Evolutionary conservation across 805 yeast species (phyloP).

Genomic region (Spathaspora girioi): DNA sequence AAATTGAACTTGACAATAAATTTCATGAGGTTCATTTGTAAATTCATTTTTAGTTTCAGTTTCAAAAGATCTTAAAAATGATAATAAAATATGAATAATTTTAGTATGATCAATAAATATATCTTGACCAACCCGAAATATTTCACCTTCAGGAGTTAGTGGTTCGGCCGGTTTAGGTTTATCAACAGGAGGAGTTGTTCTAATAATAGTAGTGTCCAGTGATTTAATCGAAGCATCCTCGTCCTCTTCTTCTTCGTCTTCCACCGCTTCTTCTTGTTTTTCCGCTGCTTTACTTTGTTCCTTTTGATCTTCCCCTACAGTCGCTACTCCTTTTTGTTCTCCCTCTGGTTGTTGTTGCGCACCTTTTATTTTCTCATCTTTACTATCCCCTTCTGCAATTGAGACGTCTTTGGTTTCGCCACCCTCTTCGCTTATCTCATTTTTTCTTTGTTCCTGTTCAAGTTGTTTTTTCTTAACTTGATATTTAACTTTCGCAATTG

Average conservation of each 20-base stretch:
- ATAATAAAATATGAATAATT: conserved; percentile 76
- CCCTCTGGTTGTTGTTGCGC: not conserved
- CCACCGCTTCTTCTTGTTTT: conserved; percentile 2
- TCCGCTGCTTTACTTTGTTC: conserved; percentile 1
- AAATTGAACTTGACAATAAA: conserved; percentile 59
- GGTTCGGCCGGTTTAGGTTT: conserved; percentile 44
- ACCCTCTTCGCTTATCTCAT: conserved; percentile 6
- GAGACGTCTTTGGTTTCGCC: conserved; percentile 12
- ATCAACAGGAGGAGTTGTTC: not conserved
- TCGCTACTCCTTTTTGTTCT: not conserved
- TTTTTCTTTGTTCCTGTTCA: conserved; percentile 10
- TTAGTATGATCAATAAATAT: conserved; percentile 75
- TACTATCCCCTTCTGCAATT: conserved; percentile 1
- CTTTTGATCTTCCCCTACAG: not conserved
- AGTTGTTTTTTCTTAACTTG: conserved; percentile 35
- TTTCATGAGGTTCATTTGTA: conserved; percentile 34
- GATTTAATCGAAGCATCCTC: conserved; percentile 25
- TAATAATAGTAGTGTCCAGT: conserved; percentile 21
- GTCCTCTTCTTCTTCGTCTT: conserved; percentile 3
- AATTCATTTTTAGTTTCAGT: conserved; percentile 32
- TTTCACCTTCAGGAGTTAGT: conserved; percentile 17
- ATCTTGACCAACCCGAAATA: conserved; percentile 56
- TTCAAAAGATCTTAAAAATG: conserved; percentile 71
- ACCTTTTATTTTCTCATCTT: not conserved
- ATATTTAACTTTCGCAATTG: conserved; percentile 66